Base-by-base conservation (phyloP, 1,284 basidiomycete genomes). In the Leccinum griseonigrum region DNA sequence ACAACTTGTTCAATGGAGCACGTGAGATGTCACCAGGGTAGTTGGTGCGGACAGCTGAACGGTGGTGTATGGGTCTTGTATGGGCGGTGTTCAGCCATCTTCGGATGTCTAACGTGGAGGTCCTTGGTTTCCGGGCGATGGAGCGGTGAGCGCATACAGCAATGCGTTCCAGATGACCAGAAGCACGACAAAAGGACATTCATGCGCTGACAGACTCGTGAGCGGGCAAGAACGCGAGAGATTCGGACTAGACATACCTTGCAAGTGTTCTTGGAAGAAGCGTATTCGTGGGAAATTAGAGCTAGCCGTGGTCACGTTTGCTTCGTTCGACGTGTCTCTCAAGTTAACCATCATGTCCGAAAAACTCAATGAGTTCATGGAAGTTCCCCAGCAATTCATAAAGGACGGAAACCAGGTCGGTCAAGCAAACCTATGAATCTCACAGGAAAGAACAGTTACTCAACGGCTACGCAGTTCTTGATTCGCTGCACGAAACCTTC, bases 401-500 rank as follows among this genome's bases (percentile, higher is more conserved):
- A 91, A 87, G 70, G 97, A 98, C 70, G 97, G 97, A 62, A 94
- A 92, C 69, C 94, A 95, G 82, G 95, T 94, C 59, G 67, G 85
- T 77, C 36, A 16, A 57, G 16, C 22, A 43, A 9, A 0, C 26
- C 10, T 1, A 16, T 14, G 38, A 40, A 3, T 3, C 2, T 32
- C 8, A 28, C 13, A 0, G 18, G 2, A 0, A 22, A 10, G 34
- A 31, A 56, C 40, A 4, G 38, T 63, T 22, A 38, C 56, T 64
- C 18, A 72, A 52, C 5, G 14, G 11, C 3, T 28, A 7, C 2
- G 16, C 71, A 97, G 95, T 98, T 99, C 82, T 80, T 99, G 69
- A 93, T 90, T 73, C 87, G 96, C 74, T 99, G 97, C 84, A 97
- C 95, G 66, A 99, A 99, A 82, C 97, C 97, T 59, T 94, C 94